Base-by-base conservation (phyloP, 176 grass and related monocot species). In the Oryza longistaminata region DNA sequence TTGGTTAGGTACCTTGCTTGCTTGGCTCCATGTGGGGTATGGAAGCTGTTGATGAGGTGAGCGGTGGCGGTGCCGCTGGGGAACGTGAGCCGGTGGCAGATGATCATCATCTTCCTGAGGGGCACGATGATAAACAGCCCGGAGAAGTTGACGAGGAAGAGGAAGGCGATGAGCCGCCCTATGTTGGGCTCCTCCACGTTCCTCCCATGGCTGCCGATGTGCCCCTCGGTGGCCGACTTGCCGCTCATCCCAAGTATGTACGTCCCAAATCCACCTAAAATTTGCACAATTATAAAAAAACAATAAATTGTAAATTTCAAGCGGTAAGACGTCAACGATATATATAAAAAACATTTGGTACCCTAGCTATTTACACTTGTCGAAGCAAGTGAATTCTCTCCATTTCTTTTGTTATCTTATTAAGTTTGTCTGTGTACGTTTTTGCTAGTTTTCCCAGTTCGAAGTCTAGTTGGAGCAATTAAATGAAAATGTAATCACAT, bases 31-130 rank as follows among this genome's bases (percentile, higher is more conserved):
- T 78, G 77, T 2, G 83, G 83, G 10, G 88, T 86, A 33, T 90
- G 88, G 62, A 90, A 86, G 78, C 88, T 81, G 66, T 90, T 90
- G 39, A 90, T 90, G n/a, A 90, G 42, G 74, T 86, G 78, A 53
- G 88, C 88, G 0, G 88, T 90, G 13, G 88, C 88, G 7, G 70
- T 86, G 12, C 88, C 88, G 48, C 88, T 90, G 26, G 83, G 88
- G 69, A 86, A 90, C 2, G 84, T 87, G 5, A 90, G 64, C 64
- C 55, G 81, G 72, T 90, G 82, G 2, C 66, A 66, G 61, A 90
- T 64, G 42, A 90, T 87, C 88, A 90, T 90, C 22, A 80, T 75
- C 81, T 81, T 89, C 64, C 87, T 44, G 11, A 89, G 39, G 2
- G 82, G 75, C 21, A 89, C 69, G 14, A 89, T 34, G 2, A 82